Evolutionary conservation across 306 rosid genomes (phyloP), one percentile per base, ranked within the genome.

Genomic region (Erythrophleum fordii): DNA sequence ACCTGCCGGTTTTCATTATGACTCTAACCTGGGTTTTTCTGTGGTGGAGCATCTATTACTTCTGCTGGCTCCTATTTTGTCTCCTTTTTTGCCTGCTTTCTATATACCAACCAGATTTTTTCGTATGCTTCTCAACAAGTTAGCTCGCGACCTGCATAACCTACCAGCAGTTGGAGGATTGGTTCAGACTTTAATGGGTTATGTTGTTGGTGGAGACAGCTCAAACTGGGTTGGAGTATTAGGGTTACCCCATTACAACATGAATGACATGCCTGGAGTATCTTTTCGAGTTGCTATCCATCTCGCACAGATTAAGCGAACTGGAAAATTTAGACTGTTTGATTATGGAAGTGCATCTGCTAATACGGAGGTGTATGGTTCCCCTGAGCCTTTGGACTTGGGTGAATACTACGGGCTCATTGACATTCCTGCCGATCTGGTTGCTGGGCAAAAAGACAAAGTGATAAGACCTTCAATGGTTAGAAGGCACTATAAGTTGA

Each of bases 231-330:
- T 91, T 48, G 96, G 96, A 2, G 96, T 83, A 3, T 60, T 89
- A 52, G 92, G 92, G 5, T 55, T 86, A 44, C 93, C 96, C 5
- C 96, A 91, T 81, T 91, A 91, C 86, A 91, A 91, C 73, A 91
- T 89, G 96, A 86, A 91, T 45, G 96, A 91, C 69, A 91, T 91
- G 96, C 96, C 93, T 0, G 96, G 93, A 16, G 86, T 91, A 53
- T 86, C 96, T 29, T 86, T 87, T 42, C 84, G 66, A 0, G 84
- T 91, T 73, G 90, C 88, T 37, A 68, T 91, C 18, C 96, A 91
- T 81, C 85, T 89, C 46, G 93, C 96, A 17, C 96, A 91, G 82
- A 86, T 91, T 84, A 91, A 89, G 85, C 88, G 77, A 12, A 29
- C 89, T 0, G 73, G 85, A 67, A 86, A 78, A 65, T 91, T 91